Evolutionary conservation across 2,329 filamentous ascomycete species (phyloP), one percentile per base, ranked within the genome.

Genomic region (Neofusicoccum kwambonambiense): DNA sequence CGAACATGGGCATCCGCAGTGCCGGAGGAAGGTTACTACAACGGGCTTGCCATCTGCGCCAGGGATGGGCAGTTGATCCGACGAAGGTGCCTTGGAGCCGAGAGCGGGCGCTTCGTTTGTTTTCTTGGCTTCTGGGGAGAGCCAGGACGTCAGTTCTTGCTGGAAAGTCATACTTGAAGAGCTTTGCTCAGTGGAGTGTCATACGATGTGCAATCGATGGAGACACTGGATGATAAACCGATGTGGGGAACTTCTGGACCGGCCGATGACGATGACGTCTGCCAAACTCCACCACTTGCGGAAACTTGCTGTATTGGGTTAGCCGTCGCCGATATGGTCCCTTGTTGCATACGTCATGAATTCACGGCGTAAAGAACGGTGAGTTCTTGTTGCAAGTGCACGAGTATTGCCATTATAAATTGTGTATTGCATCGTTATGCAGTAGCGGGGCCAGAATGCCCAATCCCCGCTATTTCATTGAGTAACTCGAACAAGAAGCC

Each of bases 1-100:
- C 83, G 73, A 83, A 90, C 89, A 91, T 11, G 89, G 89, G 78
- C 89, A 91, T 39, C 89, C 90, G 73, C 89, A 92, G 74, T 92
- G 89, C 39, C 90, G 82, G 5, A 92, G 81, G 71, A 92, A 92
- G 15, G 86, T 83, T 19, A 92, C 77, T 1, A 92, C 73, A 0
- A 84, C 85, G 0, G 87, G 86, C 69, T 84, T 86, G 27, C 74
- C 75, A 69, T 79, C 70, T 27, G 79, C 77, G 47, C 80, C 75
- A 0, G 84, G 83, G n/a, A 90, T 75, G 7, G 73, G 72, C 5
- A 91, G 77, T 66, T 82, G 80, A 31, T 79, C 68, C 34, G 84
- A 81, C 5, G 79, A 79, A 0, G 88, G 89, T 1, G 88, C 88
- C 67, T 80, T 78, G 39, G 80, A 74, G 67, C 86, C 87, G 35